Base-by-base conservation (phyloP, 352 stramenopile genomes). In the Globisporangium sylvaticum region DNA sequence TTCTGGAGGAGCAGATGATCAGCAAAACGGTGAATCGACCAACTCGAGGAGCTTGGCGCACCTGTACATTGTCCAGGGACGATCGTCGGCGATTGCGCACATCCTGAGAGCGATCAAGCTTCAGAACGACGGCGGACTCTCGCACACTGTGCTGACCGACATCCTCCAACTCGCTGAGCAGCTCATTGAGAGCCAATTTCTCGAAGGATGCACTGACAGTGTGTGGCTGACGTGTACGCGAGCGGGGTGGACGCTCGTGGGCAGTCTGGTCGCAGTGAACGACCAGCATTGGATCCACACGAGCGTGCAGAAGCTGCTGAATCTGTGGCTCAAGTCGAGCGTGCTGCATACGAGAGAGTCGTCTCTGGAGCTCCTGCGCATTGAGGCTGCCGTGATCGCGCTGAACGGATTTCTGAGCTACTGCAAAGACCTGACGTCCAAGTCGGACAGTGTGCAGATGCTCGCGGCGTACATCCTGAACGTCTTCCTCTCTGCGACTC, bases 171-270 rank as follows among this genome's bases (percentile, higher is more conserved):
- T 92, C 20, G 88, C 88, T 0, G 82, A 91, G 59, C 73, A 82
- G 54, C 79, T 96, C 44, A 72, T 96, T 10, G 83, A 89, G 52
- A 93, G 82, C 53, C 88, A 96, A 64, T 95, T 92, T 58, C 68
- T 87, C 24, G 83, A 87, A 64, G 77, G 83, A 25, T 93, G 82
- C 64, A 72, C 76, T 3, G 88, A 96, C 66, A 93, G 87, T 61
- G 83, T 95, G 34, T 96, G 88, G 88, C 71, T 96, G 37, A 96
- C 88, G 12, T 96, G 87, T 62, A 96, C 88, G 6, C 87, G 88
- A 18, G 88, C 84, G 57, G 88, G 88, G 18, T 96, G 88, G 88
- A 88, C 76, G 5, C 53, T 96, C n/a, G 66, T 94, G 8, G 76
- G 85, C 31, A 92, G 82, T 65, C 65, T 96, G 12, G 78, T 91